These are phyloP conservation scores for Quercus rubra DNA, from an alignment of 306 rosid genomes.

Conservation along the genomic window DNA sequence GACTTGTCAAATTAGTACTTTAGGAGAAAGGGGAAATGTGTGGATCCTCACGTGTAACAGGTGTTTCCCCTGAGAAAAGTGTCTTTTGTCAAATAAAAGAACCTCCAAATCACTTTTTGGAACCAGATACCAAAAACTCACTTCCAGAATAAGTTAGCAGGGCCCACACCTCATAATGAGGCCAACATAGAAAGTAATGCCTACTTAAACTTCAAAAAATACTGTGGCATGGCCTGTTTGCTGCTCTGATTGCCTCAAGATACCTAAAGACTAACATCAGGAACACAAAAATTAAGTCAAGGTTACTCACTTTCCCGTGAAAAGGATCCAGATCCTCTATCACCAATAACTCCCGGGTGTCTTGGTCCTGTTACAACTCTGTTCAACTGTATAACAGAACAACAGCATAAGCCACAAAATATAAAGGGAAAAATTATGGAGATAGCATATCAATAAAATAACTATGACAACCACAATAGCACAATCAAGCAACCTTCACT, in stretches of 20 bases:
- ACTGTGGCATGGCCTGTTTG: background rate
- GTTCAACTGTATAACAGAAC: slow-evolving; percentile 62
- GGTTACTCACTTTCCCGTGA: slow-evolving; percentile 85
- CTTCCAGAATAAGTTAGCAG: no score
- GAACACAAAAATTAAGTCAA: background rate
- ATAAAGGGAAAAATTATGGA: background rate
- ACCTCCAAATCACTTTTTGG: background rate
- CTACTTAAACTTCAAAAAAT: background rate
- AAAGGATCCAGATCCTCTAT: slow-evolving; percentile 78
- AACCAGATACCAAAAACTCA: no score
- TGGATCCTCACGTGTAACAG: no score
- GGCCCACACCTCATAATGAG: no score
- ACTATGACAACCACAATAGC: background rate
- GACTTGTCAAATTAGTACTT: background rate
- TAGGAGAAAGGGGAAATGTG: no score
- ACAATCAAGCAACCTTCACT: background rate
- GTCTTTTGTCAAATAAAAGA: background rate
- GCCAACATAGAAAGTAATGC: no score
- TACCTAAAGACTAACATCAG: background rate
- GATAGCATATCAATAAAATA: background rate
- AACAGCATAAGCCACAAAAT: slow-evolving; percentile 8
- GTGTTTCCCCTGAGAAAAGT: background rate
- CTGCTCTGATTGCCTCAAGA: background rate
- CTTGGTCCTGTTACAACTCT: slow-evolving; percentile 92
- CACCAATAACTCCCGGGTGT: slow-evolving; percentile 89